These are phyloP conservation scores for Alternaria sp. DNA, from an alignment of 2,329 filamentous ascomycete species.

Conservation along the genomic window DNA sequence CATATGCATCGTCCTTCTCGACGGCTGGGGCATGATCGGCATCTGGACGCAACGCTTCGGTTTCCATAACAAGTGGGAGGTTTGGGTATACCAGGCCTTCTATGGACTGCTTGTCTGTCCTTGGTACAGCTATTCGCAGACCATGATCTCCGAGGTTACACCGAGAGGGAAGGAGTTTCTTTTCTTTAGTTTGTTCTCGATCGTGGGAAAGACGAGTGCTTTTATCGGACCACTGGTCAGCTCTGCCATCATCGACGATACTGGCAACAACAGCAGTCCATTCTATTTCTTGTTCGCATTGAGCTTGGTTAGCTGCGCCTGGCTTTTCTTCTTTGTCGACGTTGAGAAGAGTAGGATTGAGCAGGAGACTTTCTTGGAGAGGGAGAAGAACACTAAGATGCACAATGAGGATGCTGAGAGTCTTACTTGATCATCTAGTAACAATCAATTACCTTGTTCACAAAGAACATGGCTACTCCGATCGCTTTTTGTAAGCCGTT, in stretches of 20 bases:
- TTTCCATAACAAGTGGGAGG: conserved; percentile 62
- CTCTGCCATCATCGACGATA: conserved; percentile 71
- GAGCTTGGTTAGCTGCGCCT: conserved; percentile 28
- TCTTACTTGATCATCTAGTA: not conserved
- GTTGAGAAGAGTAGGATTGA: conserved; percentile 33
- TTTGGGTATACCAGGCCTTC: conserved; percentile 59
- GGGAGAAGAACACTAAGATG: conserved; percentile 22
- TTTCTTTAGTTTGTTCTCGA: conserved; percentile 73
- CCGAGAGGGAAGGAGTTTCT: conserved; percentile 72
- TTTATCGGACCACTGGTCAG: conserved; percentile 74
- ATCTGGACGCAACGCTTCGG: conserved; percentile 63
- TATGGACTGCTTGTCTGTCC: conserved; percentile 72
- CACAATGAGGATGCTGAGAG: not conserved
- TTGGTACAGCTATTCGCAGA: conserved; percentile 74
- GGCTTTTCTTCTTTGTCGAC: conserved; percentile 33
- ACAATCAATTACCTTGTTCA: not conserved
- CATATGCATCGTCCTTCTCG: conserved; percentile 66
- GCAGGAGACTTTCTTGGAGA: conserved; percentile 31
- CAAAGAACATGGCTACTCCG: not conserved
- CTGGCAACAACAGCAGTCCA: conserved; percentile 64
- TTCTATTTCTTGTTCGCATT: conserved; percentile 67
- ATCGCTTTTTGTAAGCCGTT: not conserved
- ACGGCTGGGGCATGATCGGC: conserved; percentile 66
- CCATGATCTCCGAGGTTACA: conserved; percentile 74
- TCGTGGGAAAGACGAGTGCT: conserved; percentile 71